Percentiles rank a stretch among this genome's conserved stretches.
Evolutionary conservation across 1,139 yeast species (phyloP).

Genomic region (Lodderomyces pseudojiufengensis): DNA sequence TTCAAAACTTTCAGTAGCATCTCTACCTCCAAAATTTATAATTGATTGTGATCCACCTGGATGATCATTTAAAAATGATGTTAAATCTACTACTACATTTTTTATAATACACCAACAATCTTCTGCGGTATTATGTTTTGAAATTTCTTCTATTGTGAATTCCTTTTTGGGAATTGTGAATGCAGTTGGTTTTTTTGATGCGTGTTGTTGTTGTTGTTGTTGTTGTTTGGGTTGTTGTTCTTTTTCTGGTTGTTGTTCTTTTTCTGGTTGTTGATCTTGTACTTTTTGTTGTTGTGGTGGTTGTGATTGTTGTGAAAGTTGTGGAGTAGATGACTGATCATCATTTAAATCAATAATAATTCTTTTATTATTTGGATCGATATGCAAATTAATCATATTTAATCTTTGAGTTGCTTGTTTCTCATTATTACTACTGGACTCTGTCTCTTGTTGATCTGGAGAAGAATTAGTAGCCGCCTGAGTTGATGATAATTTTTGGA

Average conservation of each 20-base stretch:
- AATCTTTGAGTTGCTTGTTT: constrained; percentile 24
- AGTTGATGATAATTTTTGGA: constrained; percentile 25
- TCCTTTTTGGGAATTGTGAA: constrained; percentile 41
- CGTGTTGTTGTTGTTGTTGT: constrained; percentile 7
- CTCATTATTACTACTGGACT: constrained; percentile 6
- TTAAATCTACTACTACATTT: constrained; percentile 79
- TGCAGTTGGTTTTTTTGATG: constrained; percentile 10
- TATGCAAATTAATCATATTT: constrained; percentile 43
- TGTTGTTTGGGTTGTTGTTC: constrained; percentile 2
- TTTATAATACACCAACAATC: constrained; percentile 90
- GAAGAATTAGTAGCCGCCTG: constrained; percentile 1
- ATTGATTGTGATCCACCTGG: constrained; percentile 87
- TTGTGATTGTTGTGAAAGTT: constrained; percentile 5
- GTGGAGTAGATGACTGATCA: constrained; percentile 1
- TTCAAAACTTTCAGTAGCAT: constrained; percentile 81
- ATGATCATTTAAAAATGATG: constrained; percentile 72
- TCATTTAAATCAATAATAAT: constrained; percentile 29
- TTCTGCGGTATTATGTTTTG: constrained; percentile 55
- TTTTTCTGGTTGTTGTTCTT: constrained; percentile 4
- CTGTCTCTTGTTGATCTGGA: constrained; percentile 16
- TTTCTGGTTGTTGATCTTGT: constrained; percentile 6
- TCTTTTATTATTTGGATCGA: constrained; percentile 30
- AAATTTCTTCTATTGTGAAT: constrained; percentile 51
- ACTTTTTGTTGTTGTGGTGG: constrained; percentile 5
- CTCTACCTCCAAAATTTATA: constrained; percentile 79